These are phyloP conservation scores for Alternaria dauci DNA, from an alignment of 2,329 filamentous ascomycete species.

Conservation along the genomic window DNA sequence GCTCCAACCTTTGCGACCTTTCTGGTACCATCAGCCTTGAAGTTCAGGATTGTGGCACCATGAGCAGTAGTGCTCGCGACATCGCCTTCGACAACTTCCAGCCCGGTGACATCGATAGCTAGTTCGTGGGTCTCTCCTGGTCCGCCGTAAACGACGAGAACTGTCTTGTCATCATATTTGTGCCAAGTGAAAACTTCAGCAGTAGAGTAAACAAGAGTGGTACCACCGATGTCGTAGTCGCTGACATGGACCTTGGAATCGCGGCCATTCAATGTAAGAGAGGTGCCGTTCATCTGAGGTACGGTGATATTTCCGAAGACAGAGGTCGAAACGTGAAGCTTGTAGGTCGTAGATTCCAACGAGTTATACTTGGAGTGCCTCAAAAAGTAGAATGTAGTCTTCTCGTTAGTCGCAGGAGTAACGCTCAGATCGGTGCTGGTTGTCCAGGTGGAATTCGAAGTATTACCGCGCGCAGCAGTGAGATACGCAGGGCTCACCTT, in stretches of 20 bases:
- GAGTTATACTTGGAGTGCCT: slow-evolving; percentile 73
- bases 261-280: slow-evolving; percentile 66
- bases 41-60: slow-evolving; percentile 61
- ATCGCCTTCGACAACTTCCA: slow-evolving; percentile 54
- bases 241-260: slow-evolving; percentile 74
- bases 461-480: slow-evolving; percentile 53
- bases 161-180: slow-evolving; percentile 65
- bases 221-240: slow-evolving; percentile 70
- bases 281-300: slow-evolving; percentile 64
- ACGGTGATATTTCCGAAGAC: slow-evolving; percentile 63
- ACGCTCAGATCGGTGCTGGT: slow-evolving; percentile 62
- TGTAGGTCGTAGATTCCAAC: slow-evolving; percentile 66
- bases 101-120: slow-evolving; percentile 54
- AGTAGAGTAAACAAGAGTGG: slow-evolving; percentile 70
- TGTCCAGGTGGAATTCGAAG: slow-evolving; percentile 42
- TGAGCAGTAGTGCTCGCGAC: slow-evolving; percentile 50
- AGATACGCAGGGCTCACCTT: slow-evolving; percentile 76
- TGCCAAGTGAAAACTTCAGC: slow-evolving; percentile 76
- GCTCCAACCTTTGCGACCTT: slow-evolving; percentile 60
- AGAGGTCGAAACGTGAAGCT: slow-evolving; percentile 68
- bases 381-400: slow-evolving; percentile 69
- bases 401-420: slow-evolving; percentile 67
- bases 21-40: slow-evolving; percentile 63
- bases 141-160: slow-evolving; percentile 71
- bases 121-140: slow-evolving; percentile 70